Conservation (phyloP, 169 alveolate genomes). For the Blepharisma undulans region DNA sequence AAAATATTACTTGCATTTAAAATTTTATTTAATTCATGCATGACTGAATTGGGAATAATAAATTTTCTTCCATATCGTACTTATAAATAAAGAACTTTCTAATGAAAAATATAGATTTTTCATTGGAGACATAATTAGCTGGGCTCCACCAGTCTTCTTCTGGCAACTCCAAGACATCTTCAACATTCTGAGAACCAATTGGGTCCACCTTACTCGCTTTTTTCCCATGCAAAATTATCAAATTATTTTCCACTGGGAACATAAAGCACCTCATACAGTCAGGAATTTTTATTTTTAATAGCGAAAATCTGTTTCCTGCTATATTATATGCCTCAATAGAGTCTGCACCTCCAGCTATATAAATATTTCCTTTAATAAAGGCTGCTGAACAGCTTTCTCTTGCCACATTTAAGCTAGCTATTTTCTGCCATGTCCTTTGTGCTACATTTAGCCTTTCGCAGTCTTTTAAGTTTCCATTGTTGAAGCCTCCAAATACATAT, state of each 20-base stretch:
- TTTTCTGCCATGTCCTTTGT: neutral
- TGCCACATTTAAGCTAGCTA: neutral
- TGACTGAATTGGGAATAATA: neutral
- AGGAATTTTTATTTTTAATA: neutral
- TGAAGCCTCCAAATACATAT: slow-evolving; percentile 16
- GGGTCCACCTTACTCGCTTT: neutral
- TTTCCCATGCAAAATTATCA: neutral
- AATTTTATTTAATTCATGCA: neutral
- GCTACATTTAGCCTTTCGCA: slow-evolving; percentile 1
- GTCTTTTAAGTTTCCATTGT: neutral
- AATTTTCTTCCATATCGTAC: neutral
- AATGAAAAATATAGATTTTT: neutral
- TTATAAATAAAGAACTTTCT: neutral
- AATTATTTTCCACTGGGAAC: neutral
- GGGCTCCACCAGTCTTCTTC: slow-evolving; percentile 23
- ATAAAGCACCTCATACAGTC: neutral
- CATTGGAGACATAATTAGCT: neutral
- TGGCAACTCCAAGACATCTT: neutral
- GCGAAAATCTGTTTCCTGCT: neutral
- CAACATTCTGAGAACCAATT: neutral
- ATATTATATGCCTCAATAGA: neutral
- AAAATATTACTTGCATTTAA: no score
- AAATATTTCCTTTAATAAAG: neutral
- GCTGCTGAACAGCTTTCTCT: neutral
- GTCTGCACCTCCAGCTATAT: slow-evolving; percentile 7